These are phyloP conservation scores for Hygrocybe punicea DNA, from an alignment of 768 basidiomycete genomes.

Conservation along the genomic window DNA sequence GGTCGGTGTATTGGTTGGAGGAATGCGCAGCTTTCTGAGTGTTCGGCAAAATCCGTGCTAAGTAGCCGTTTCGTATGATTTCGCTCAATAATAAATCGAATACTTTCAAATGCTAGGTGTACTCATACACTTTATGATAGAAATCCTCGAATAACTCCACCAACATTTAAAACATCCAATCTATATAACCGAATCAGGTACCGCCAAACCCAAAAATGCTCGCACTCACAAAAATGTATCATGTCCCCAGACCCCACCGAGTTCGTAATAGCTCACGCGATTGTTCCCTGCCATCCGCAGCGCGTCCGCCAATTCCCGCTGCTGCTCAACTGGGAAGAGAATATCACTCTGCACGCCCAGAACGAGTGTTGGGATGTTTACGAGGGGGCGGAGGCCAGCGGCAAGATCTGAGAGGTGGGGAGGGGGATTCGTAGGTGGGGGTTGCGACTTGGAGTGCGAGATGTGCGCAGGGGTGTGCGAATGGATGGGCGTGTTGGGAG, in stretches of 20 bases:
- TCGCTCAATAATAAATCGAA: too few relatives aligned
- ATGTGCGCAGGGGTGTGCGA: conserved; percentile 22
- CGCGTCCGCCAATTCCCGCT: conserved; percentile 90
- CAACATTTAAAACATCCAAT: conserved; percentile 85
- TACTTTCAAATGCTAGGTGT: too few relatives aligned
- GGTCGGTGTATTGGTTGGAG: conserved; percentile 1
- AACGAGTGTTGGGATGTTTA: conserved; percentile 75
- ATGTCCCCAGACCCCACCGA: conserved; percentile 99
- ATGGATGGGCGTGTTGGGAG: conserved; percentile 15
- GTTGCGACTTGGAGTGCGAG: conserved; percentile 66
- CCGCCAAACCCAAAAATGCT: background rate
- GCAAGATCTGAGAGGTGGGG: conserved; percentile 75
- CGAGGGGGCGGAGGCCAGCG: conserved; percentile 70
- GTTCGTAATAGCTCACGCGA: conserved; percentile 90
- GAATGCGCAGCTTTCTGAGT: background rate
- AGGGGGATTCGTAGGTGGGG: conserved; percentile 67
- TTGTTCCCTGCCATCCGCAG: conserved; percentile 86
- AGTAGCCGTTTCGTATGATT: too few relatives aligned
- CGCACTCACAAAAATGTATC: conserved; percentile 87
- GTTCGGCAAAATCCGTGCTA: background rate
- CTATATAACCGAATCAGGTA: conserved; percentile 31
- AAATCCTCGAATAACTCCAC: conserved; percentile 88
- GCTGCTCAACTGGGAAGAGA: conserved; percentile 95
- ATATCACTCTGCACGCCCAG: conserved; percentile 97
- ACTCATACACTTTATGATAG: conserved; percentile 44